Evolutionary conservation across 2,329 filamentous ascomycete genomes (phyloP).

Genomic region (Colletotrichum sp.): DNA sequence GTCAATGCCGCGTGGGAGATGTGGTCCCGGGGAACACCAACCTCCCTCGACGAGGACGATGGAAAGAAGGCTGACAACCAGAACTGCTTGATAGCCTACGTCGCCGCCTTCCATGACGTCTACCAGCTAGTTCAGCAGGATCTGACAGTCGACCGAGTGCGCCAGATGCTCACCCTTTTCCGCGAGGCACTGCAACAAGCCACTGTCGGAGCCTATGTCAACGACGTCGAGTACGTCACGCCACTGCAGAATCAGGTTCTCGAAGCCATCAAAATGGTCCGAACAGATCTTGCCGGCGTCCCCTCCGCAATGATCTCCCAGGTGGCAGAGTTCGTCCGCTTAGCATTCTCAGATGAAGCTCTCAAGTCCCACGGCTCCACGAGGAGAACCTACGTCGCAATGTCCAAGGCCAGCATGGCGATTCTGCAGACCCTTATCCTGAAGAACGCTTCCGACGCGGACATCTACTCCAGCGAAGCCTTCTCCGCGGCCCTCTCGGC

Average conservation of each 20-base stretch:
- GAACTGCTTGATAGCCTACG: constrained; percentile 84
- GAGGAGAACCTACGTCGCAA: constrained; percentile 84
- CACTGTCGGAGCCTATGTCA: constrained; percentile 69
- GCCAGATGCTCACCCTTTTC: constrained; percentile 74
- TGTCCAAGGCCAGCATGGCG: constrained; percentile 82
- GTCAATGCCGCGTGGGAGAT: constrained; percentile 70
- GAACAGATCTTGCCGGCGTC: constrained; percentile 68
- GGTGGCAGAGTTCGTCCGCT: constrained; percentile 71
- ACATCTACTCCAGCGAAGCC: constrained; percentile 73
- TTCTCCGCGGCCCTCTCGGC: constrained; percentile 69
- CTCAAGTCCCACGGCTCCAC: constrained; percentile 32
- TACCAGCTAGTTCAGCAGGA: constrained; percentile 75
- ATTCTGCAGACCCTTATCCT: constrained; percentile 68
- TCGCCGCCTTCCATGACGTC: constrained; percentile 75
- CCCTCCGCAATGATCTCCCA: constrained; percentile 72
- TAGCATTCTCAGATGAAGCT: constrained; percentile 64
- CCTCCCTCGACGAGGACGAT: constrained; percentile 37
- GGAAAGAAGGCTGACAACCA: constrained; percentile 69
- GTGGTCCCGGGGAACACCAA: constrained; percentile 71
- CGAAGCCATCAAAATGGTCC: constrained; percentile 69
- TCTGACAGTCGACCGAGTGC: constrained; percentile 66
- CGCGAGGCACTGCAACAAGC: constrained; percentile 74
- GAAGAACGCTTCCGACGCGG: constrained; percentile 63
- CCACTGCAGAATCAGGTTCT: constrained; percentile 74
- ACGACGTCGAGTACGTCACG: constrained; percentile 76